phyloP scores from a whole-genome alignment of 2,329 filamentous ascomycete genomes.

The Sporothrix dimorphospora region DNA sequence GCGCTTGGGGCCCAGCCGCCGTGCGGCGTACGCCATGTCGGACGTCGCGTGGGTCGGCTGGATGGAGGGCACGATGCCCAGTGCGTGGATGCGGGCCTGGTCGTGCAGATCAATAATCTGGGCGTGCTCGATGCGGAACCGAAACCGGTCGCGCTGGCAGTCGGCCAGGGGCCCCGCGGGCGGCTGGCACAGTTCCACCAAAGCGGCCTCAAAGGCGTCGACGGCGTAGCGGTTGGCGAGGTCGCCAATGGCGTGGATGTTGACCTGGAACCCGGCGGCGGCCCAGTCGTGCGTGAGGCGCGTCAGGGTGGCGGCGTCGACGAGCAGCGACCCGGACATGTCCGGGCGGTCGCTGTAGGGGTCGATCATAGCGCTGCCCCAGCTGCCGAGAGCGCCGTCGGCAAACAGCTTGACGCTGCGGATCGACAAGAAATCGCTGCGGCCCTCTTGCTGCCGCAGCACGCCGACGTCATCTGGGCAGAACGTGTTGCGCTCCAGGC shows the following conservation, averaged over 20 bases:
- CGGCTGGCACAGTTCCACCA: constrained; percentile 56
- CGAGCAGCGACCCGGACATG: constrained; percentile 65
- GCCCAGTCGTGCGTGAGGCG: constrained; percentile 62
- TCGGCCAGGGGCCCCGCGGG: constrained; percentile 44
- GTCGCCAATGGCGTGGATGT: constrained; percentile 74
- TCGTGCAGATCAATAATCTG: constrained; percentile 71
- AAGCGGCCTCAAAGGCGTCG: constrained; percentile 62
- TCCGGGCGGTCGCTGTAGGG: constrained; percentile 67
- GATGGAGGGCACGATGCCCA: constrained; percentile 69
- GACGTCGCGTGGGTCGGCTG: constrained; percentile 74
- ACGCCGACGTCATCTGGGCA: constrained; percentile 57
- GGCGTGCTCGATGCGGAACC: constrained; percentile 71
- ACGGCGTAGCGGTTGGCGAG: constrained; percentile 67
- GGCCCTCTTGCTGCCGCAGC: constrained; percentile 41
- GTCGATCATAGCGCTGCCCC: constrained; percentile 72
- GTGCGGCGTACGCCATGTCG: constrained; percentile 68
- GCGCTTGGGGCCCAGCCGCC: constrained; percentile 60
- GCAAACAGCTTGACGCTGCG: constrained; percentile 71
- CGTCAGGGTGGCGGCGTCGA: constrained; percentile 63
- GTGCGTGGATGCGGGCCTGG: constrained; percentile 59
- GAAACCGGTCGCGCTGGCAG: constrained; percentile 37
- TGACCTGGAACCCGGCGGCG: constrained; percentile 65
- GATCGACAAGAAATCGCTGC: constrained; percentile 57
- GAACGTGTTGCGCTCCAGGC: constrained; percentile 64
- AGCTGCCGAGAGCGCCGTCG: constrained; percentile 70